These are phyloP conservation scores for Musa acuminata DNA, from an alignment of 176 grass and related monocot genomes.

Conservation along the genomic window DNA sequence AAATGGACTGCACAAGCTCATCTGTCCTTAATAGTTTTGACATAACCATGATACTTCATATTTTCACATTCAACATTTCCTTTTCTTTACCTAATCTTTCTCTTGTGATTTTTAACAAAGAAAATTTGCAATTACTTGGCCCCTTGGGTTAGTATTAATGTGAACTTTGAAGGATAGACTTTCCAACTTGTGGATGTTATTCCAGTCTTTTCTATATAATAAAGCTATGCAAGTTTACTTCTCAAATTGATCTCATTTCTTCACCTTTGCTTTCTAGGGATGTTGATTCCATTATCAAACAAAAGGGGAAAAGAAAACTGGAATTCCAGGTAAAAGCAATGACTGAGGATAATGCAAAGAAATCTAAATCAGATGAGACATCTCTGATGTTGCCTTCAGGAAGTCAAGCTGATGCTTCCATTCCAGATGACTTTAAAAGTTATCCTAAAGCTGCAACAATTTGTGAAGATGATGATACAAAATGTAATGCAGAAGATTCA, in stretches of 20 bases:
- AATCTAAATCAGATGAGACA: constrained; percentile 30
- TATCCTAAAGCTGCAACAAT: constrained; percentile 25
- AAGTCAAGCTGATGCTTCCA: constrained; percentile 16
- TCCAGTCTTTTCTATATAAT: neutral
- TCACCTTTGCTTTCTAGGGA: constrained; percentile 26
- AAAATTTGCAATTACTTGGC: neutral
- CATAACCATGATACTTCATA: too few species aligned
- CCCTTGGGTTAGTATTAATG: neutral
- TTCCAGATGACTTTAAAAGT: constrained; percentile 18
- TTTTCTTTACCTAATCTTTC: neutral
- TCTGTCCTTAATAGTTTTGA: too few species aligned
- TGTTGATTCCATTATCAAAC: constrained; percentile 20
- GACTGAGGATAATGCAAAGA: constrained; percentile 21
- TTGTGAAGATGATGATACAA: constrained; percentile 26
- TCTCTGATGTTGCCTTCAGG: constrained; percentile 22
- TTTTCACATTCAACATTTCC: too few species aligned
- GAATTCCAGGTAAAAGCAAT: constrained; percentile 24
- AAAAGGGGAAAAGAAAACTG: constrained; percentile 4
- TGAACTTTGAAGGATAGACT: neutral
- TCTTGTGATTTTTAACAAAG: neutral
- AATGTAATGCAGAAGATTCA: constrained; percentile 28
- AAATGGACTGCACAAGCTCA: too few species aligned
- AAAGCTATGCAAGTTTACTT: neutral
- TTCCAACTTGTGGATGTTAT: neutral
- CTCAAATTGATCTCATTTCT: constrained; percentile 11